phyloP scores from a whole-genome alignment of 2,329 filamentous ascomycete genomes.

The Paecilomyces niveus region DNA sequence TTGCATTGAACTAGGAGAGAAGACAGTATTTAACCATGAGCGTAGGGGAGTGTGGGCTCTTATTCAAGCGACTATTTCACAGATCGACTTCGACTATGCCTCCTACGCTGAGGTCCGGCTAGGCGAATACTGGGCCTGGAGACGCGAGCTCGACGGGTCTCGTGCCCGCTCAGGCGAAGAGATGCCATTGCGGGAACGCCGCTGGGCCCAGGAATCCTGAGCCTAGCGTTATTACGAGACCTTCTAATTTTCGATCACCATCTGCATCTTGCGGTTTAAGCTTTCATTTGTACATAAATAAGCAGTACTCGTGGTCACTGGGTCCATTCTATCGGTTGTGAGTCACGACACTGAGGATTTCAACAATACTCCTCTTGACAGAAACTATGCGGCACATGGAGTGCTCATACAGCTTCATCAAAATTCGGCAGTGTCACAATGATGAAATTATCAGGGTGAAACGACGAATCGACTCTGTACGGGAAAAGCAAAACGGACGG shows the following conservation, averaged over 20 bases:
- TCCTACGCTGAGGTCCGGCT: constrained; percentile 80
- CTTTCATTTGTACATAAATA: neutral
- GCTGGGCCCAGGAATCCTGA: constrained; percentile 61
- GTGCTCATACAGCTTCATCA: neutral
- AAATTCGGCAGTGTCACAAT: neutral
- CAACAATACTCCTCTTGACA: constrained; percentile 1
- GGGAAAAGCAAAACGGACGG: neutral
- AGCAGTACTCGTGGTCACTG: neutral
- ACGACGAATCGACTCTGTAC: constrained; percentile 1
- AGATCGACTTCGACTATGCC: constrained; percentile 96
- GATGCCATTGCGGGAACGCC: constrained; percentile 66
- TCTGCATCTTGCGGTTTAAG: neutral
- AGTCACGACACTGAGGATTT: neutral
- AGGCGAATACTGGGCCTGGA: constrained; percentile 91
- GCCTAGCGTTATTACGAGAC: neutral
- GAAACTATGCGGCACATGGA: neutral
- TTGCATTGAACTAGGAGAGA: neutral
- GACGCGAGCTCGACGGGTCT: constrained; percentile 62
- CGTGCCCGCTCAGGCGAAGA: constrained; percentile 50
- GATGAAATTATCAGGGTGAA: neutral
- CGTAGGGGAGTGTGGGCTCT: constrained; percentile 91
- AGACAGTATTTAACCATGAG: neutral
- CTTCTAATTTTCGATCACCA: neutral
- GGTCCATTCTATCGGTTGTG: neutral
- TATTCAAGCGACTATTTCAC: constrained; percentile 88